phyloP scores from a whole-genome alignment of 2,329 filamentous ascomycete species.

The Exserohilum rostratum region DNA sequence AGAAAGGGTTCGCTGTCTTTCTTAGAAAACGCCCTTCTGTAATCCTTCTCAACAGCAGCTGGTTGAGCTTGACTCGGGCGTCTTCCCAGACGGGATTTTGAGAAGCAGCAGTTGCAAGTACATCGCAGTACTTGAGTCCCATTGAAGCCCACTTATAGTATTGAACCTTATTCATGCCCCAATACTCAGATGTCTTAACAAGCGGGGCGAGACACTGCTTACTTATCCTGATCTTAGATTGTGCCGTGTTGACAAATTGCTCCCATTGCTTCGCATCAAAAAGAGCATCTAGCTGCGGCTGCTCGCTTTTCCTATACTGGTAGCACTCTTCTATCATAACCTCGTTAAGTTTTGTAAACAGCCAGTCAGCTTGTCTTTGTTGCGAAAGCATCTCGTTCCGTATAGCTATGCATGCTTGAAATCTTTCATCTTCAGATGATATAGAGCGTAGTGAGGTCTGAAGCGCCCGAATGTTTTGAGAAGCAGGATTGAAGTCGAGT shows the following conservation, averaged over 20 bases:
- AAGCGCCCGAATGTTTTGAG: not conserved
- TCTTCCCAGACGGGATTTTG: slow-evolving; percentile 18
- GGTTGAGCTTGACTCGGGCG: slow-evolving; percentile 21
- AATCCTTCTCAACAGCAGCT: slow-evolving; percentile 19
- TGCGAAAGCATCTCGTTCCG: not conserved
- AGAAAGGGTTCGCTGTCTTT: slow-evolving; percentile 11
- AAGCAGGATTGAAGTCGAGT: slow-evolving; percentile 2
- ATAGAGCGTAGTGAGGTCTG: not conserved
- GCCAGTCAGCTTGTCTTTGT: not conserved
- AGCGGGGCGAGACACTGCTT: slow-evolving; percentile 20
- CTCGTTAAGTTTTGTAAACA: not conserved
- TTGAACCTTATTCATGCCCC: slow-evolving; percentile 16
- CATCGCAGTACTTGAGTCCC: slow-evolving; percentile 19
- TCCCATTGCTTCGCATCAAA: slow-evolving; percentile 18
- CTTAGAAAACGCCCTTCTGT: slow-evolving; percentile 7
- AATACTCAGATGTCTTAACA: slow-evolving; percentile 11
- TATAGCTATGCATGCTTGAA: not conserved
- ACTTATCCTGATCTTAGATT: slow-evolving; percentile 8
- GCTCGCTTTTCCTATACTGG: not conserved
- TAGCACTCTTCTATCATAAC: slow-evolving; percentile 8
- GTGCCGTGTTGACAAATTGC: slow-evolving; percentile 13
- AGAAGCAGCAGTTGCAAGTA: slow-evolving; percentile 16
- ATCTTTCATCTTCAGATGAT: slow-evolving; percentile 1
- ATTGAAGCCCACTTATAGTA: slow-evolving; percentile 21
- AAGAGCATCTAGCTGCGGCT: not conserved